phyloP scores from a whole-genome alignment of 371 early-diverging fungal genomes.

The Chytridium lagenaria region DNA sequence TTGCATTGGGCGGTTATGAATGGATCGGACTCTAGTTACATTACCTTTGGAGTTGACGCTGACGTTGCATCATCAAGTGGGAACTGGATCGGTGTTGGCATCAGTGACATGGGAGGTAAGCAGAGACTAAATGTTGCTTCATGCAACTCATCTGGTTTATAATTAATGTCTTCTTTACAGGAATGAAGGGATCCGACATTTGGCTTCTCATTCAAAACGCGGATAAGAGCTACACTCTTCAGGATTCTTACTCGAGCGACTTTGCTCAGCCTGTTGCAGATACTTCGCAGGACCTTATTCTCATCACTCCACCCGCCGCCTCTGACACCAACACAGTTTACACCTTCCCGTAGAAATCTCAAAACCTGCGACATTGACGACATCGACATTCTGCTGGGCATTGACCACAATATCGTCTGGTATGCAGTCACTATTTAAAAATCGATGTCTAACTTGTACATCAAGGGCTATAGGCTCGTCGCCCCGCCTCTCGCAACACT shows the following conservation, averaged over 20 bases:
- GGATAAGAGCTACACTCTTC: neutral
- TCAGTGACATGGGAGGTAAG: conserved; percentile 18
- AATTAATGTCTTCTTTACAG: too few species aligned
- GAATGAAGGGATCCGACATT: conserved; percentile 30
- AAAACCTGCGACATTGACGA: conserved; percentile 28
- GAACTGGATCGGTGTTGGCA: conserved; percentile 11
- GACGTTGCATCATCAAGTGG: conserved; percentile 22
- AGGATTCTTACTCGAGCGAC: conserved; percentile 25
- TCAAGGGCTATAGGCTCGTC: conserved; percentile 15
- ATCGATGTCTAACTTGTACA: neutral
- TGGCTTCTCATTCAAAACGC: conserved; percentile 17
- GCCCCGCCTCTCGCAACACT: conserved; percentile 17
- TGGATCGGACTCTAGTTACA: neutral
- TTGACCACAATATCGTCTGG: conserved; percentile 8
- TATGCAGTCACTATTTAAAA: neutral
- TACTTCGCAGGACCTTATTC: conserved; percentile 17
- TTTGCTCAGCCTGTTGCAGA: conserved; percentile 3
- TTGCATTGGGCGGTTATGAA: conserved; percentile 20
- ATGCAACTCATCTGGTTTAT: too few species aligned
- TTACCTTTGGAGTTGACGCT: conserved; percentile 32
- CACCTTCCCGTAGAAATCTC: conserved; percentile 22
- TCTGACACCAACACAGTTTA: conserved; percentile 25
- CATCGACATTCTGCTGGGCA: conserved; percentile 8
- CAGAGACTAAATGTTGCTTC: too few species aligned
- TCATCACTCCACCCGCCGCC: conserved; percentile 19